Conservation (phyloP, 495 filamentous ascomycete genomes). For the Xylona heveae region DNA sequence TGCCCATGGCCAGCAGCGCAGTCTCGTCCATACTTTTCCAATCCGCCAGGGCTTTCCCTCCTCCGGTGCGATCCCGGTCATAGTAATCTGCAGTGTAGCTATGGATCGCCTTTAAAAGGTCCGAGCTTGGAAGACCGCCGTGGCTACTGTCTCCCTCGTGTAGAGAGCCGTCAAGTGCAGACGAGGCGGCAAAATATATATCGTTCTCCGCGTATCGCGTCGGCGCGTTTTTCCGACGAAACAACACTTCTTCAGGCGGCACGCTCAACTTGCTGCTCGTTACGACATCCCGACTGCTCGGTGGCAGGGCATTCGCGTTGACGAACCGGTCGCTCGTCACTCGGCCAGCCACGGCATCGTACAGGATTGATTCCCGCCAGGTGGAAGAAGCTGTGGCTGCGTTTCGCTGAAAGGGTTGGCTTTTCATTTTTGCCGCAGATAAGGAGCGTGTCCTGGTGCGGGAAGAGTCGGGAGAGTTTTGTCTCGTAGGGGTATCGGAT, state of each 20-base stretch:
- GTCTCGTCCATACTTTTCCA: slow-evolving; percentile 67
- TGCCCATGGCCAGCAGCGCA: slow-evolving; percentile 58
- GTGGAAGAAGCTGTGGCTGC: slow-evolving; percentile 2
- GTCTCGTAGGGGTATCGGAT: too few relatives aligned
- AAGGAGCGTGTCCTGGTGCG: too few relatives aligned
- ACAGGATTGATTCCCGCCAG: slow-evolving; percentile 32
- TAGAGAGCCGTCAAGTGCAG: slow-evolving; percentile 26
- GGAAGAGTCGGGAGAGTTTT: too few relatives aligned
- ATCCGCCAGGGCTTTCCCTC: too few relatives aligned
- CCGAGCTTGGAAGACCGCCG: slow-evolving; percentile 55
- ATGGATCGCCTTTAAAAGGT: slow-evolving; percentile 59
- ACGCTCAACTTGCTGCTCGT: too few relatives aligned
- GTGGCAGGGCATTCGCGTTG: slow-evolving; percentile 13
- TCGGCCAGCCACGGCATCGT: slow-evolving; percentile 62
- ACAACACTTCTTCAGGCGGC: slow-evolving; percentile 57
- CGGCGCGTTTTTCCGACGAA: slow-evolving; percentile 37
- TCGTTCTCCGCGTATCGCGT: slow-evolving; percentile 45
- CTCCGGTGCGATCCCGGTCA: slow-evolving; percentile 19
- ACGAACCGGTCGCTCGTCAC: slow-evolving; percentile 23
- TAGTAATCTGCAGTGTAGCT: slow-evolving; percentile 57
- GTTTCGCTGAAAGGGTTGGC: slow-evolving; percentile 5
- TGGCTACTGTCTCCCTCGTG: too few relatives aligned
- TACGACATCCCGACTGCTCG: slow-evolving; percentile 27
- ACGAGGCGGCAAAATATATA: slow-evolving; percentile 40
- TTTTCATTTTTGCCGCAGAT: slow-evolving; percentile 1